Percentiles rank a stretch among this genome's conserved stretches.
Evolutionary conservation across 345 rosid genomes (phyloP).

Genomic region (Populus nigra): DNA sequence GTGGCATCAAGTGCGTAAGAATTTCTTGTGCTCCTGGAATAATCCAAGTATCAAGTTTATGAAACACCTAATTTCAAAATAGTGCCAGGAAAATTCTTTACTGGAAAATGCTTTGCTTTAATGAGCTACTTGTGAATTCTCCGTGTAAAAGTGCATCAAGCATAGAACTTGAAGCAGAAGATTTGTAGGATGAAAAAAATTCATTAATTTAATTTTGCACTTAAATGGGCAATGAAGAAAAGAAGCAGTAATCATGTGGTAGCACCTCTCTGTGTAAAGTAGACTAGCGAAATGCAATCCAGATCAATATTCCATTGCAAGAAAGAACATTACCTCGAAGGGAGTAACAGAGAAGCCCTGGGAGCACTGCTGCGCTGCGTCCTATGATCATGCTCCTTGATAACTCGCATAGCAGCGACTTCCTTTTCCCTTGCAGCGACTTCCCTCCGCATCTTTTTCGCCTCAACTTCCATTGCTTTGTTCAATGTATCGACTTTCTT

Average conservation of each 20-base stretch:
- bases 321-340: slow-evolving; percentile 32
- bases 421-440: slow-evolving; percentile 98
- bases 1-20: slow-evolving; percentile 1
- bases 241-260: neutral
- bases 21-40: slow-evolving; percentile 14
- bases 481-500: slow-evolving; percentile 94
- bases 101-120: neutral
- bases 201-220: neutral
- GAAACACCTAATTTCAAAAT: neutral
- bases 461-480: slow-evolving; percentile 98
- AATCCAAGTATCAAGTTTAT: neutral
- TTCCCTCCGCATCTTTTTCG: slow-evolving; percentile 97
- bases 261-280: neutral
- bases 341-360: slow-evolving; percentile 27
- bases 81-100: neutral
- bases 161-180: neutral
- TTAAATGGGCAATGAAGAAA: neutral
- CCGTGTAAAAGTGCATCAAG: neutral
- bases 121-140: neutral
- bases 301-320: neutral
- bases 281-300: neutral
- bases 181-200: neutral
- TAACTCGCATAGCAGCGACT: slow-evolving; percentile 93
- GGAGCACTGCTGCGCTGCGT: slow-evolving; percentile 39
- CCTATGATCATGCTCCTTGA: slow-evolving; percentile 77